Conservation (phyloP, 176 grass and related monocot species). For the Cenchrus purpureus region DNA sequence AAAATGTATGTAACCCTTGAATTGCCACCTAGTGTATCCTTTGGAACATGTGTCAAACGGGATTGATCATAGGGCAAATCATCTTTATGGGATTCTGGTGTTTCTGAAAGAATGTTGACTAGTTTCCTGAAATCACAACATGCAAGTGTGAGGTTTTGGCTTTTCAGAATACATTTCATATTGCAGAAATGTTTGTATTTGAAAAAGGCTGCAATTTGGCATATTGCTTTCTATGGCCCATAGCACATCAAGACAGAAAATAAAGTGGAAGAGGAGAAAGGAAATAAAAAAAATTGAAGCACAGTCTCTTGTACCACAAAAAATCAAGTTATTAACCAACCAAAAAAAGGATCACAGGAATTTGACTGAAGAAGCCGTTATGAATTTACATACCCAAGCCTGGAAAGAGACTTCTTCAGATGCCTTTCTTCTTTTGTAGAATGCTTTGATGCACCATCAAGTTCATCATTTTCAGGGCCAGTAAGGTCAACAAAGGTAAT, state of each 20-base stretch:
- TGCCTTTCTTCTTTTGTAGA: constrained; percentile 74
- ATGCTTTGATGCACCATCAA: constrained; percentile 60
- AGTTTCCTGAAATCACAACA: constrained; percentile 67
- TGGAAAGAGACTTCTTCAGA: constrained; percentile 90
- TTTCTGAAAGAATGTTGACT: constrained; percentile 79
- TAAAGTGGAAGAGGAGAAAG: background rate
- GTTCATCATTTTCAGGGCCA: constrained; percentile 69
- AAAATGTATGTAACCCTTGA: constrained; percentile 74
- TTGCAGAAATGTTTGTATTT: background rate
- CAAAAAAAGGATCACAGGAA: background rate
- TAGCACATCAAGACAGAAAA: background rate
- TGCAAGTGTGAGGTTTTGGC: constrained; percentile 17
- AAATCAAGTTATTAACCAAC: background rate
- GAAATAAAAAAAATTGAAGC: constrained; percentile 7
- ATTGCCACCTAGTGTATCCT: constrained; percentile 92
- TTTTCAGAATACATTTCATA: constrained; percentile 2
- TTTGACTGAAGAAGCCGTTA: background rate
- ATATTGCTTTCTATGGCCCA: background rate
- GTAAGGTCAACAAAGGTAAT: constrained; percentile 91
- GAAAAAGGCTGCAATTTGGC: background rate
- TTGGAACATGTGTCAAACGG: constrained; percentile 83
- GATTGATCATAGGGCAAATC: constrained; percentile 63
- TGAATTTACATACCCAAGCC: constrained; percentile 75
- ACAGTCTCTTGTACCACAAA: background rate
- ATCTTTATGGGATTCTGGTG: constrained; percentile 45